Percentiles rank a stretch among this genome's conserved stretches.
phyloP scores from a whole-genome alignment of 2,329 filamentous ascomycete genomes.

The Aureobasidium sp. region DNA sequence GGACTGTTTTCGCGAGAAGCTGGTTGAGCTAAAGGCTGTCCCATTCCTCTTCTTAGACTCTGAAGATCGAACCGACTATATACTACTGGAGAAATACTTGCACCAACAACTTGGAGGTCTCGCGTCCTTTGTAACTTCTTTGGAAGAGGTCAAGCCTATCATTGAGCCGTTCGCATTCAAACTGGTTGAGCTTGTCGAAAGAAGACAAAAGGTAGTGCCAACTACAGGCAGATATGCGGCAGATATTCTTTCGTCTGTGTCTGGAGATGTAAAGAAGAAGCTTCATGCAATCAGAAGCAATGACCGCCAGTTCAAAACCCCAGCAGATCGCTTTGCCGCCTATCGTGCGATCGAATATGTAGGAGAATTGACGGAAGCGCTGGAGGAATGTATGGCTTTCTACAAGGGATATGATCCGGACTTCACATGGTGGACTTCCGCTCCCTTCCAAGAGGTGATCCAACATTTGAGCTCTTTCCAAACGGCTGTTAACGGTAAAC shows the following conservation, averaged over 20 bases:
- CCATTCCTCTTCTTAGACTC: conserved; percentile 34
- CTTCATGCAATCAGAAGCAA: conserved; percentile 19
- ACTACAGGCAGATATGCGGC: conserved; percentile 40
- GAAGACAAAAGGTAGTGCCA: conserved; percentile 37
- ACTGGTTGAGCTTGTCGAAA: conserved; percentile 41
- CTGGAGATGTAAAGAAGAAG: conserved; percentile 28
- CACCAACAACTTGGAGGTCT: conserved; percentile 25
- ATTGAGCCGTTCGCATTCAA: conserved; percentile 39
- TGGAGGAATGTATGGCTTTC: conserved; percentile 44
- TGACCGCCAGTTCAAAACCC: conserved; percentile 20
- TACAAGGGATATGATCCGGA: conserved; percentile 49
- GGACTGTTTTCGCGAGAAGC: conserved; percentile 36
- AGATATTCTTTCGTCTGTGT: conserved; percentile 29
- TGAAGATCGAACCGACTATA: conserved; percentile 41
- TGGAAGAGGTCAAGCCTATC: background rate
- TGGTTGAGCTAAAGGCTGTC: conserved; percentile 29
- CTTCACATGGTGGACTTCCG: conserved; percentile 50
- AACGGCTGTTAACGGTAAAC: conserved; percentile 32
- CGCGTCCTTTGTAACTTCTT: conserved; percentile 11
- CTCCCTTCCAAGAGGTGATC: conserved; percentile 36
- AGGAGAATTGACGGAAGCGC: conserved; percentile 31
- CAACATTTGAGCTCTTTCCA: conserved; percentile 29
- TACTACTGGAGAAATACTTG: conserved; percentile 44
- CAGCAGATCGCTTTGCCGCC: conserved; percentile 34
- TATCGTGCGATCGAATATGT: conserved; percentile 41